Conservation (phyloP, 2,329 filamentous ascomycete species). For the Arthroderma sp. region DNA sequence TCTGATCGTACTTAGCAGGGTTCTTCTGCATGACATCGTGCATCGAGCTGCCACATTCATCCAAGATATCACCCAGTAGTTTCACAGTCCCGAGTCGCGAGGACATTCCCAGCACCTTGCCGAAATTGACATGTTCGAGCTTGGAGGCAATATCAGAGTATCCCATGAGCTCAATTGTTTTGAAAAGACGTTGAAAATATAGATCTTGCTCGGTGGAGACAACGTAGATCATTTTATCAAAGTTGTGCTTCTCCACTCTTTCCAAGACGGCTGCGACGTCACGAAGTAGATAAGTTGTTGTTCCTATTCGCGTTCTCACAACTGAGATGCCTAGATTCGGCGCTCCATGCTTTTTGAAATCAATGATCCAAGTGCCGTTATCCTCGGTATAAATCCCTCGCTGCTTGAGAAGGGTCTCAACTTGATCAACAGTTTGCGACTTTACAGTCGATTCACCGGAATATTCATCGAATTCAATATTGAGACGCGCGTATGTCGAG, state of each 20-base stretch:
- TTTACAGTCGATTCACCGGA: conserved; percentile 64
- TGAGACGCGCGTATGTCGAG: conserved; percentile 56
- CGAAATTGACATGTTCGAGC: conserved; percentile 65
- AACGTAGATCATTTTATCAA: conserved; percentile 72
- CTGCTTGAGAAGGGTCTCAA: conserved; percentile 51
- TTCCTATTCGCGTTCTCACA: conserved; percentile 61
- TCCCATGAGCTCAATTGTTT: conserved; percentile 61
- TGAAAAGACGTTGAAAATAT: conserved; percentile 63
- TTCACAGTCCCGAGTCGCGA: conserved; percentile 59
- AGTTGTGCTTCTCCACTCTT: conserved; percentile 49
- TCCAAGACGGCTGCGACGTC: conserved; percentile 64
- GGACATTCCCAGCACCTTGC: conserved; percentile 58
- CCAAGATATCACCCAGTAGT: conserved; percentile 53
- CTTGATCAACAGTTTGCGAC: conserved; percentile 52
- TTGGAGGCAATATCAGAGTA: conserved; percentile 55
- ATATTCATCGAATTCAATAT: conserved; percentile 59
- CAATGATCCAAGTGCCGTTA: conserved; percentile 59
- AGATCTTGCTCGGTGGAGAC: conserved; percentile 60
- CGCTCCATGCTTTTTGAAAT: conserved; percentile 56
- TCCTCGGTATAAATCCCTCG: conserved; percentile 56
- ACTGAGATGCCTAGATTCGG: conserved; percentile 60
- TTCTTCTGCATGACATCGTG: conserved; percentile 82
- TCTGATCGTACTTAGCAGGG: conserved; percentile 67
- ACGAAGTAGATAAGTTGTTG: conserved; percentile 63
- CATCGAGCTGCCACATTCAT: conserved; percentile 72